Percentiles rank a stretch among this genome's conserved stretches.
Conservation (phyloP, 495 filamentous ascomycete genomes). For the Xylaria intraflava region DNA sequence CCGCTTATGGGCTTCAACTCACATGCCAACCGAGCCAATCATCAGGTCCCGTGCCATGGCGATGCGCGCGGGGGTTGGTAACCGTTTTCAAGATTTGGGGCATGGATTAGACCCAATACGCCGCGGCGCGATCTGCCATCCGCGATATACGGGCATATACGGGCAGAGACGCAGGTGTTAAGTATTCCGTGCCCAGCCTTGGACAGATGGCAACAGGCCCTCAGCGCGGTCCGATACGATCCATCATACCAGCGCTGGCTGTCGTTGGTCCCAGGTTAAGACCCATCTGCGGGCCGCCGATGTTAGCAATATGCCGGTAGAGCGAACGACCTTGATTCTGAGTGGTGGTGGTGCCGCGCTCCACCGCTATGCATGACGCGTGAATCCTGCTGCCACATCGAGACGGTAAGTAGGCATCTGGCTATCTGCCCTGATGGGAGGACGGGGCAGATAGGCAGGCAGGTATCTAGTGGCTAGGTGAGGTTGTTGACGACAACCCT, state of each 20-base stretch:
- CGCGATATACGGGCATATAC: neutral
- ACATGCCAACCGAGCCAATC: constrained; percentile 11
- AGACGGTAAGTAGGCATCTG: neutral
- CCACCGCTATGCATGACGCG: constrained; percentile 5
- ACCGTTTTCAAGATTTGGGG: neutral
- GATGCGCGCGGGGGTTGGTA: neutral
- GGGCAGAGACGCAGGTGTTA: neutral
- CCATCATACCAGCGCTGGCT: neutral
- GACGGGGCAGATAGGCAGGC: too few species aligned
- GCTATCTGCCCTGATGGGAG: neutral
- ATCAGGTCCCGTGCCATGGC: constrained; percentile 4
- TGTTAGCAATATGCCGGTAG: neutral
- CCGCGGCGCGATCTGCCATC: neutral
- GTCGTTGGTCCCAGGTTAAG: neutral
- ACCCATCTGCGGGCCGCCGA: neutral
- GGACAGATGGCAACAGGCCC: neutral
- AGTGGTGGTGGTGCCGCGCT: constrained; percentile 11
- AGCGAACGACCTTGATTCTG: neutral
- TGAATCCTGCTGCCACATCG: constrained; percentile 6
- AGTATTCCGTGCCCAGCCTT: neutral
- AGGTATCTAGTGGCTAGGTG: constrained; percentile 5
- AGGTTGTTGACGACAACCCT: neutral
- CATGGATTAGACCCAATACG: neutral
- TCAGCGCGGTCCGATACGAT: neutral
- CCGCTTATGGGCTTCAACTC: neutral